Evolutionary conservation across 331 rosid genomes (phyloP).

Genomic region (Erythrophleum ivorense): DNA sequence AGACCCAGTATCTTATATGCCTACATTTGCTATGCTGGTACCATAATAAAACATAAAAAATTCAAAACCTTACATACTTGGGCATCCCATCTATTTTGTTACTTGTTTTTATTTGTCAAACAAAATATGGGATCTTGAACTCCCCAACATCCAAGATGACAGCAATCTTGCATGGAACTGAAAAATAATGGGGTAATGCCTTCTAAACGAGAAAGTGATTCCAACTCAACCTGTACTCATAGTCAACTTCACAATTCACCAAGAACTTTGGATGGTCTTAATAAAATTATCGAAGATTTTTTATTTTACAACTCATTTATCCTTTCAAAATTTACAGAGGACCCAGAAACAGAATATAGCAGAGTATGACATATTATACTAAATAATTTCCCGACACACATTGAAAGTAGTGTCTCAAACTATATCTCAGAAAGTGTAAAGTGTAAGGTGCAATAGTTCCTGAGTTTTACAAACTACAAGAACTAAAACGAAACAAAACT

Average conservation of each 20-base stretch:
- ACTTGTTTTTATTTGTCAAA: neutral
- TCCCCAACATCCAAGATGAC: neutral
- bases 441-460: neutral
- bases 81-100: neutral
- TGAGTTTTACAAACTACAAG: neutral
- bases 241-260: slow-evolving; percentile 5
- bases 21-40: neutral
- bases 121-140: neutral
- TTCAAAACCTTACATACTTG: neutral
- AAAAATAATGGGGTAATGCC: neutral
- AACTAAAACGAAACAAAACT: neutral
- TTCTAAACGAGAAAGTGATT: neutral
- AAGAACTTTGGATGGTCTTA: neutral
- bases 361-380: neutral
- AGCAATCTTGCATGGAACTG: neutral
- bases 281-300: neutral
- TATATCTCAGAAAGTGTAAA: neutral
- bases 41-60: neutral
- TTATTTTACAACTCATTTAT: neutral
- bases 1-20: neutral
- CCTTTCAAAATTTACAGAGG: neutral
- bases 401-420: neutral
- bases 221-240: neutral
- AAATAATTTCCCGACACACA: neutral
- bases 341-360: neutral